These are phyloP conservation scores for Epithele typhae DNA, from an alignment of 768 basidiomycete species.

Conservation along the genomic window DNA sequence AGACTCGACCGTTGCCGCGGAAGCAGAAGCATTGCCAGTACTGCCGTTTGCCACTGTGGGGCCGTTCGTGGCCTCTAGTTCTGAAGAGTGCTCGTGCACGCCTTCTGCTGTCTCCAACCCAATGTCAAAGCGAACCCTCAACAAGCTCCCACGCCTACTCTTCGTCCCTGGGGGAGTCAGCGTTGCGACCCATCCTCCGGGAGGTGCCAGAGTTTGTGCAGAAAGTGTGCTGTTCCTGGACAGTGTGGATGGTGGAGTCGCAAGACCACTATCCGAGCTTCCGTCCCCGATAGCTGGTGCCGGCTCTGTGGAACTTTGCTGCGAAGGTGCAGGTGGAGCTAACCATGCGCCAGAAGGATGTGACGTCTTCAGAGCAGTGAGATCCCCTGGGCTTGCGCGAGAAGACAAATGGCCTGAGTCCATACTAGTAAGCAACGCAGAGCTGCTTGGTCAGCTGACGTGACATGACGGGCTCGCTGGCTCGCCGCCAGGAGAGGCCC, in stretches of 20 bases:
- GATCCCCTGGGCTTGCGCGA: slow-evolving; percentile 21
- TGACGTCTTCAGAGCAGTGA: slow-evolving; percentile 40
- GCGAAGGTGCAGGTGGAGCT: slow-evolving; percentile 32
- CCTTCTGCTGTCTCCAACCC: slow-evolving; percentile 27
- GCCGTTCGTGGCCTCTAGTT: neutral
- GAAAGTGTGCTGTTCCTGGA: slow-evolving; percentile 45
- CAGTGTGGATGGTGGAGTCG: slow-evolving; percentile 31
- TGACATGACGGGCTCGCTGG: slow-evolving; percentile 16
- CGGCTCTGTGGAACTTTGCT: slow-evolving; percentile 9
- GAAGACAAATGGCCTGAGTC: too few species aligned
- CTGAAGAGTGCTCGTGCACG: slow-evolving; percentile 10
- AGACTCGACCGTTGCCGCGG: slow-evolving; percentile 1
- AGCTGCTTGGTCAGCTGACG: too few species aligned
- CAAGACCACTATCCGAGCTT: slow-evolving; percentile 6
- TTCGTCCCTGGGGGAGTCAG: slow-evolving; percentile 23
- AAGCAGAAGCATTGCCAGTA: slow-evolving; percentile 7
- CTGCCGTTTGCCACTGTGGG: too few species aligned
- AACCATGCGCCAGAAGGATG: slow-evolving; percentile 44
- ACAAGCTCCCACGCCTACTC: slow-evolving; percentile 44
- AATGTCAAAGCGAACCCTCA: slow-evolving; percentile 73
- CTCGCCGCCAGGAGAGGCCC: slow-evolving; percentile 12
- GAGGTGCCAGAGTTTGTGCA: slow-evolving; percentile 58
- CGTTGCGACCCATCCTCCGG: slow-evolving; percentile 54
- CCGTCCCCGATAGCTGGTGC: slow-evolving; percentile 13
- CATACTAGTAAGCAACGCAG: too few species aligned